Evolutionary conservation across 352 stramenopile species (phyloP).

Genomic region (Pythium utonaiense): DNA sequence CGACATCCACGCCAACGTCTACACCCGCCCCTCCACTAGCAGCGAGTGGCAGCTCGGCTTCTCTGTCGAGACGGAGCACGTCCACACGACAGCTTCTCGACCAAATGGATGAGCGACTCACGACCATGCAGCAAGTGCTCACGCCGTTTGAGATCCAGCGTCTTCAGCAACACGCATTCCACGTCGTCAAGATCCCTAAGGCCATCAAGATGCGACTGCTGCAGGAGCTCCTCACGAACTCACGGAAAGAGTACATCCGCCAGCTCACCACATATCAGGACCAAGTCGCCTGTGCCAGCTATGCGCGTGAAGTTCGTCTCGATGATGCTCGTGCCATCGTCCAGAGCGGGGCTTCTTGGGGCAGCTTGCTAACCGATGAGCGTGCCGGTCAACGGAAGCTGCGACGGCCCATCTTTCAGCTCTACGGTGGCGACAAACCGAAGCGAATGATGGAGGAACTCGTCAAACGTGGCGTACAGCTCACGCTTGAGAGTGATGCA

Average conservation of each 20-base stretch:
- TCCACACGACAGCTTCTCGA: slow-evolving; percentile 35
- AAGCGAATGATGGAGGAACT: slow-evolving; percentile 51
- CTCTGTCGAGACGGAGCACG: slow-evolving; percentile 7
- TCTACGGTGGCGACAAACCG: slow-evolving; percentile 39
- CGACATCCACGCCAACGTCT: not conserved
- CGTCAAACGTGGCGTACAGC: slow-evolving; percentile 51
- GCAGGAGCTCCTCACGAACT: slow-evolving; percentile 35
- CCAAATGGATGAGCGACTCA: slow-evolving; percentile 60
- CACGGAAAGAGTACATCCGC: slow-evolving; percentile 41
- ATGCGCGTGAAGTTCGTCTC: slow-evolving; percentile 54
- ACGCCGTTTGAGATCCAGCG: slow-evolving; percentile 76
- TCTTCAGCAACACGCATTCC: slow-evolving; percentile 50
- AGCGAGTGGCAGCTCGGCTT: slow-evolving; percentile 5
- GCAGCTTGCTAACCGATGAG: slow-evolving; percentile 22
- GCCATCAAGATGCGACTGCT: slow-evolving; percentile 63
- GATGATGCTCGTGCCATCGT: slow-evolving; percentile 74
- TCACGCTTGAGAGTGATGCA: slow-evolving; percentile 64
- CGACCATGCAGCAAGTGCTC: slow-evolving; percentile 71
- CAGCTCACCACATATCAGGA: slow-evolving; percentile 48
- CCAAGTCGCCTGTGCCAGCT: slow-evolving; percentile 43
- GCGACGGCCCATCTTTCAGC: slow-evolving; percentile 35
- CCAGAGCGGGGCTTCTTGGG: slow-evolving; percentile 46
- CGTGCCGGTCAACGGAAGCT: slow-evolving; percentile 12
- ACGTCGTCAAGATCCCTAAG: slow-evolving; percentile 70
- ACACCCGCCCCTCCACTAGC: not conserved